Base-by-base conservation (phyloP, 805 yeast species). In the Candida nonsorbophila region DNA sequence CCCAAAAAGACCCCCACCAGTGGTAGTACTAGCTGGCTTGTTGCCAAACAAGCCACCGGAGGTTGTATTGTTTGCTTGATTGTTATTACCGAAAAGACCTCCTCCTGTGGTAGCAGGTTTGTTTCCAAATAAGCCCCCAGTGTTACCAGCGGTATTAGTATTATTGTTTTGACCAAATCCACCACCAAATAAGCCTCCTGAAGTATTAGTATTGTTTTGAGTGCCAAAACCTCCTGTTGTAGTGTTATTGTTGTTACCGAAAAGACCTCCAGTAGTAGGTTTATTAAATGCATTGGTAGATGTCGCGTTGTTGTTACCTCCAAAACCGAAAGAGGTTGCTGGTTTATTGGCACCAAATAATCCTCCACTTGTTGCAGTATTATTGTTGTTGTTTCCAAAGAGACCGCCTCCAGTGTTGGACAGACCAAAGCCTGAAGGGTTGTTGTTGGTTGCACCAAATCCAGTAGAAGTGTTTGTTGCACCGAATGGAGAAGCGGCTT, bases 151-250 rank as follows among this genome's bases (percentile, higher is more conserved):
- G 18, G 35, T 22, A 24, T 28, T 21, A 16, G 62, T 46, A 15
- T 49, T 56, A 17, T 29, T 31, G 17, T 32, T 34, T 8, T 18
- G 9, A 7, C 56, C 55, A 31, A 49, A 49, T 2, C 45, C 25
- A 3, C 52, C 55, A 4, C 74, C 73, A 43, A 69, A 68, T 16
- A 67, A 34, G 4, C 74, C 75, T 21, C 72, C 72, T 13, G 62
- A 45, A 13, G 59, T 22, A 21, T 54, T 22, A 16, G 59, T 47
- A 17, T 31, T 47, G 7, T 33, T 40, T 17, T 34, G 42, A 19
- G 51, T 40, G 4, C 47, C 41, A 21, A 44, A 31, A 5, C 56
- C 55, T 8, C 47, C 45, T 7, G 46, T 26, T 22, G 31, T 23
- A 18, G 30, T 23, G 18, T 24, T 35, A 14, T 38, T 37, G 20